These are phyloP conservation scores for Euphorbia corollata DNA, from an alignment of 441 rosid genomes.

Conservation along the genomic window DNA sequence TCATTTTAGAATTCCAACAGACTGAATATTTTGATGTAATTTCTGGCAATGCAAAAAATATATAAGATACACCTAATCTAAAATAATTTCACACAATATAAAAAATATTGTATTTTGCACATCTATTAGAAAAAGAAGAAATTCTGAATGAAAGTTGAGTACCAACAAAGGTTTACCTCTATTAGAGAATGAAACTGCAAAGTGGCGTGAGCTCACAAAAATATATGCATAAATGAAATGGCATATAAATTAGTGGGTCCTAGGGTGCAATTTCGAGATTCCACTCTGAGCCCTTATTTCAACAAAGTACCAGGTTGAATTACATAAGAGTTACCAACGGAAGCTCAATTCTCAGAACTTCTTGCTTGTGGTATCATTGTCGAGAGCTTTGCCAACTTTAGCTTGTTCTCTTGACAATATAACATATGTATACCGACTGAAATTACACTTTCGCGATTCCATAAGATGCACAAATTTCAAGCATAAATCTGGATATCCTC, in stretches of 20 bases:
- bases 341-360: constrained; percentile 19
- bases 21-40: not conserved
- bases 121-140: constrained; percentile 2
- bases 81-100: constrained; percentile 5
- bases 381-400: constrained; percentile 28
- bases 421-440: constrained; percentile 30
- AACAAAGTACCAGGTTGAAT: constrained; percentile 1
- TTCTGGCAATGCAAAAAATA: constrained; percentile 7
- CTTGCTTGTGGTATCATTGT: constrained; percentile 22
- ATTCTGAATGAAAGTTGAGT: constrained; percentile 2
- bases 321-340: constrained; percentile 5
- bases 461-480: constrained; percentile 43
- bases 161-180: too few species aligned
- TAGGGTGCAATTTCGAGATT: constrained; percentile 3
- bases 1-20: constrained; percentile 3
- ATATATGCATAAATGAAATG: not conserved
- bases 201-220: constrained; percentile 10
- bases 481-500: constrained; percentile 37
- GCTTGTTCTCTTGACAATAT: constrained; percentile 37
- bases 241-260: constrained; percentile 1
- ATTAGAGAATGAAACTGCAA: not conserved
- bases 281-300: not conserved
- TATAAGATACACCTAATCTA: not conserved
- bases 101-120: constrained; percentile 8
- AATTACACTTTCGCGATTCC: constrained; percentile 36